Evolutionary conservation across 2,329 filamentous ascomycete genomes (phyloP), one percentile per base, ranked within the genome.

Genomic region (Furcasterigmium furcatum): DNA sequence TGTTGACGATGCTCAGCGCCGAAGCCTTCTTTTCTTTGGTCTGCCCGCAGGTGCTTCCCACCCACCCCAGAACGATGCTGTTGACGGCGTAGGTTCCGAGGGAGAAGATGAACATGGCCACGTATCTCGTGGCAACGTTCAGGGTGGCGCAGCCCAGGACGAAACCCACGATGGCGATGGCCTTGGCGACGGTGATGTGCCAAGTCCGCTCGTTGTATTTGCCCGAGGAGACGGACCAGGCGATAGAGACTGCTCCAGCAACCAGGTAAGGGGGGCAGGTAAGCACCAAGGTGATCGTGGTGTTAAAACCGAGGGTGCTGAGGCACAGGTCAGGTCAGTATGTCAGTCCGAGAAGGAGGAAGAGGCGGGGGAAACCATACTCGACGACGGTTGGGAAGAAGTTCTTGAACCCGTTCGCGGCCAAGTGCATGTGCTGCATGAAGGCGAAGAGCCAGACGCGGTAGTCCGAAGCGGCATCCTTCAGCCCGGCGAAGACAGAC

Each of bases 261-360:
- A 72, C 55, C 2, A 73, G 58, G 51, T 73, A 77, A 0, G 74
- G 74, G 0, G 74, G 74, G 44, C 62, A 66, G 0, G 72, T 76
- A 5, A 76, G 63, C 9, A 76, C 60, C 10, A 76, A 54, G 8
- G 61, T 72, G 44, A 68, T 58, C 3, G 66, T 73, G 50, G 55
- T 50, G 50, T 53, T 54, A 46, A 59, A 67, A 9, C 58, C 55
- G 10, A 67, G 56, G 1, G 64, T 27, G 7, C 24, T 27, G 24
- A n/a, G n/a, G 24, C 7, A 27, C 7, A 7, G 52, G 21, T 54
- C n/a, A n/a, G n/a, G n/a, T n/a, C n/a, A n/a, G n/a, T n/a, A n/a
- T n/a, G n/a, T n/a, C n/a, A n/a, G n/a, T n/a, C n/a, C n/a, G n/a
- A n/a, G n/a, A n/a, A n/a, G n/a, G n/a, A n/a, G n/a, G n/a, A n/a